Conservation (phyloP, 441 rosid species). For the Rhodomyrtus psidioides region DNA sequence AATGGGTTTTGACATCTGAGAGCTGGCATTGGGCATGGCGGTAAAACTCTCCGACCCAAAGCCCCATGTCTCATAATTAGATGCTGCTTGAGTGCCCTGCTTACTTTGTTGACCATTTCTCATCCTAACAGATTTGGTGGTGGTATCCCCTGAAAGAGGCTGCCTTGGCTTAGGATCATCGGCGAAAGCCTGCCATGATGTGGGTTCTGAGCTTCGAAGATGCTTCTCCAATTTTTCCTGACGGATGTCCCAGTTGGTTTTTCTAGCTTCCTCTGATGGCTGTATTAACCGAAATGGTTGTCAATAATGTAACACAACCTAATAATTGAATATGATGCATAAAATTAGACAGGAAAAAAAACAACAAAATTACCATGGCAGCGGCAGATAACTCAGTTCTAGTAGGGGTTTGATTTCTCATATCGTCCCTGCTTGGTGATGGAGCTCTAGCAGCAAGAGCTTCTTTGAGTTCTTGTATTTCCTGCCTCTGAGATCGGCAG, state of each 20-base stretch:
- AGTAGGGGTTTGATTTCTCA: constrained; percentile 33
- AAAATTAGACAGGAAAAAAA: background rate
- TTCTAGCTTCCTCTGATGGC: constrained; percentile 37
- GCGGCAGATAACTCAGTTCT: constrained; percentile 26
- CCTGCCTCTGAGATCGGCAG: constrained; percentile 91
- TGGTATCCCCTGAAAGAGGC: constrained; percentile 28
- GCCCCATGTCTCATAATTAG: constrained; percentile 64
- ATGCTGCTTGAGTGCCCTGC: constrained; percentile 36
- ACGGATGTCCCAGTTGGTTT: constrained; percentile 19
- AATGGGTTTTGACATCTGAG: constrained; percentile 21
- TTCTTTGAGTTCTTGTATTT: constrained; percentile 92
- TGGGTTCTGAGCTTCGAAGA: constrained; percentile 34
- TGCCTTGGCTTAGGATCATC: constrained; percentile 40
- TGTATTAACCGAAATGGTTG: constrained; percentile 11
- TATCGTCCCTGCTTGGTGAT: constrained; percentile 45
- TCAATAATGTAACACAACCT: background rate
- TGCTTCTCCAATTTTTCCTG: constrained; percentile 44
- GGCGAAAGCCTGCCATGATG: constrained; percentile 73
- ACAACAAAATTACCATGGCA: constrained; percentile 29
- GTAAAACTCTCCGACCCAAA: constrained; percentile 69
- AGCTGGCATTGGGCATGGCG: constrained; percentile 31
- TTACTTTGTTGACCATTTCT: constrained; percentile 34
- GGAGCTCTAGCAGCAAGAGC: constrained; percentile 50
- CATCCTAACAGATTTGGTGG: constrained; percentile 46
- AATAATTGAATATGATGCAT: background rate